Base-by-base conservation (phyloP, 352 stramenopile species). In the Globisporangium spiculum region DNA sequence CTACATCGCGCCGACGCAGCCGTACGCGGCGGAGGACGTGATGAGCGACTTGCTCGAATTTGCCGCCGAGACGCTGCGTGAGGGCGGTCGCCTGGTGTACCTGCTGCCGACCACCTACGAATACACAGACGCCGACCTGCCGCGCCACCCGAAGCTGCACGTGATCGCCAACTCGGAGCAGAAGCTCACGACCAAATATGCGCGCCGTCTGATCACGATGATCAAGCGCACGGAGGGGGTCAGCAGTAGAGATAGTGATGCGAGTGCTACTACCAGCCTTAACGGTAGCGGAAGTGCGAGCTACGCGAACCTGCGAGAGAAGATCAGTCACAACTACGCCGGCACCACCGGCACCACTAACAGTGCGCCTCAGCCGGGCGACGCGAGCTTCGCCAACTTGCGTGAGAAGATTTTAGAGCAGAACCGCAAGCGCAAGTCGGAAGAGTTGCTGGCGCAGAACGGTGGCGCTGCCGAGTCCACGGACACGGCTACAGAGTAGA, bases 21-120 rank as follows among this genome's bases (percentile, higher is more conserved):
- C 91, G 36, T 99, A 99, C 80, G 78, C 90, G 6, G 94, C 98
- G 7, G 96, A 97, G 52, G 97, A 99, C 76, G 96, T 99, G 46
- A 98, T 99, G 93, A 85, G 88, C 1, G 97, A 99, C 75, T 75
- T 99, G 56, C 79, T 99, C 24, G 85, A 98, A 69, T 94, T 99
- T 66, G 77, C 91, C 9, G 89, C 92, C 5, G 72, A 76, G 57
- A 89, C 83, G 24, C 76, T 98, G 58, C 77, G 78, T 6, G 75
- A 92, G 34, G 88, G 86, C 46, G 92, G 91, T 4, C 81, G 90
- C 1, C 75, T 97, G 24, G 90, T 96, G 55, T 97, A 97, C 60
- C 63, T 97, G 54, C 73, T 97, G 32, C 91, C 91, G 26, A 93
- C 87, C 5, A 93, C 79, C 10, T 91, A 91, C 70, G 78, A 90